A percentile compares a stretch with the other conserved stretches of the same genome.
These are phyloP conservation scores for Nakazawaea ambrosiae DNA, from an alignment of 805 yeast genomes.

Conservation along the genomic window DNA sequence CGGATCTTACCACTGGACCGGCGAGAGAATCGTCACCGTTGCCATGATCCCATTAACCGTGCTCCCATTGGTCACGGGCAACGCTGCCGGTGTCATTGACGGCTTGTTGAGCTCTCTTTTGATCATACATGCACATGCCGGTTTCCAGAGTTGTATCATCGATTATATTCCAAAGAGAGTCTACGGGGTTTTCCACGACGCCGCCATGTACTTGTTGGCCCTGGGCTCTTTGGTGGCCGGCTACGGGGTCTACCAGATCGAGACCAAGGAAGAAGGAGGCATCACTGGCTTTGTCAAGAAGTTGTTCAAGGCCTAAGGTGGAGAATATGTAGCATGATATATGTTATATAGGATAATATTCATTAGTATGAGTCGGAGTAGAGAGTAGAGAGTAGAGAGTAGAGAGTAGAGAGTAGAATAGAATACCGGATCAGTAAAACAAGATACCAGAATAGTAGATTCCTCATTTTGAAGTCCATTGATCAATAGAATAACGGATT, in stretches of 20 bases:
- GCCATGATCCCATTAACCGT: constrained; percentile 72
- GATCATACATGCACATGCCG: constrained; percentile 76
- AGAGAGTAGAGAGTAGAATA: too few species aligned
- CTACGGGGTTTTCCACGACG: constrained; percentile 68
- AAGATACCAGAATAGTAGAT: too few species aligned
- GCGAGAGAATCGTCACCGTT: constrained; percentile 66
- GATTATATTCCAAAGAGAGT: constrained; percentile 89
- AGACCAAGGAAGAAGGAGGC: constrained; percentile 66
- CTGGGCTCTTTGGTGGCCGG: constrained; percentile 66
- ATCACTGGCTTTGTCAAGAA: constrained; percentile 35
- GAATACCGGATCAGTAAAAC: too few species aligned
- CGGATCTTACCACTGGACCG: constrained; percentile 93
- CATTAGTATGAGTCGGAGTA: too few species aligned
- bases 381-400: too few species aligned
- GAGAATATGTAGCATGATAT: too few species aligned
- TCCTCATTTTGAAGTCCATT: too few species aligned
- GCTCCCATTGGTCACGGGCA: constrained; percentile 72
- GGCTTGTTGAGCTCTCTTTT: constrained; percentile 59
- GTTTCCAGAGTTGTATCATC: constrained; percentile 84
- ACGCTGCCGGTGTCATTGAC: constrained; percentile 64
- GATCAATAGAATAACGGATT: too few species aligned
- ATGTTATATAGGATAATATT: too few species aligned
- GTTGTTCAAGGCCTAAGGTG: constrained; percentile 25
- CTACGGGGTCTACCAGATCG: constrained; percentile 78
- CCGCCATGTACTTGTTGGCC: constrained; percentile 61